Conservation (phyloP, 495 filamentous ascomycete genomes). For the Aspergillus incahuasiensis region DNA sequence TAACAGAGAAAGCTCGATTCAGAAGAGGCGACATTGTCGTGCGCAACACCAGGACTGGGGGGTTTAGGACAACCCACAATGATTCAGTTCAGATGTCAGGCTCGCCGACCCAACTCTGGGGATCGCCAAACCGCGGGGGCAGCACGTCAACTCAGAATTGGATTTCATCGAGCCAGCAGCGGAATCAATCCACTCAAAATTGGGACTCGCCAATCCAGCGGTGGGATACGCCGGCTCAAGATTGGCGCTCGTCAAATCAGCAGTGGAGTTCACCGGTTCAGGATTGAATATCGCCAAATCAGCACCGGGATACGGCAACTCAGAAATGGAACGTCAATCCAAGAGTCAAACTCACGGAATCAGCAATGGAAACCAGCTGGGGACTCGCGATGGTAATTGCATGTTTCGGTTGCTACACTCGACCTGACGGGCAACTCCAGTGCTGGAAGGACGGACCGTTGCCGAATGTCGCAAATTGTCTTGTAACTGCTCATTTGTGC, state of each 20-base stretch:
- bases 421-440: neutral
- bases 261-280: neutral
- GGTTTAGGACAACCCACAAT: neutral
- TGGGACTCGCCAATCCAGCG: neutral
- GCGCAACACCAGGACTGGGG: neutral
- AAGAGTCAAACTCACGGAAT: neutral
- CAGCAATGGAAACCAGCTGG: neutral
- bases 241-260: neutral
- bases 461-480: neutral
- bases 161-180: neutral
- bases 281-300: neutral
- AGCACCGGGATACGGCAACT: neutral
- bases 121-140: too few relatives aligned
- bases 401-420: neutral
- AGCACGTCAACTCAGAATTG: neutral
- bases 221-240: neutral
- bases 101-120: neutral
- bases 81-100: neutral
- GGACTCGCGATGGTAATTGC: neutral
- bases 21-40: constrained; percentile 6
- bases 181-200: too few relatives aligned
- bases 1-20: constrained; percentile 3
- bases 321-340: neutral
- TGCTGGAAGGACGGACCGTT: neutral
- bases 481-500: constrained; percentile 18